Conservation (phyloP, 495 filamentous ascomycete genomes). For the Penicillium odoratum region DNA sequence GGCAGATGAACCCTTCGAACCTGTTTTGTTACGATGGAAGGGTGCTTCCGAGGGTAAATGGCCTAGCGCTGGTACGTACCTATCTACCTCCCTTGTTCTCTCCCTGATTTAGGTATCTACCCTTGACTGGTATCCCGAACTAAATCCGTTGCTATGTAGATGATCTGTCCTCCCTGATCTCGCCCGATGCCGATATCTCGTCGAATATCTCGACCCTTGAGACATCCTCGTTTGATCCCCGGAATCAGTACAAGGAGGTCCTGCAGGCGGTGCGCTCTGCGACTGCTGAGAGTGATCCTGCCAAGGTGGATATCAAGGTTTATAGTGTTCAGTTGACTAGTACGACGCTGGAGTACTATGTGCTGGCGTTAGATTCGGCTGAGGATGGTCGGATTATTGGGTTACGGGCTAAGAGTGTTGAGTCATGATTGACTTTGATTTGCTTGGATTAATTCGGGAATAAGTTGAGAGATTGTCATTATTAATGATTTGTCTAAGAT, state of each 20-base stretch:
- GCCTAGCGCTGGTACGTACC: conserved; percentile 60
- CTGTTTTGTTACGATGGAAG: conserved; percentile 65
- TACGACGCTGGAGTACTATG: conserved; percentile 73
- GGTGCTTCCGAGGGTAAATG: conserved; percentile 51
- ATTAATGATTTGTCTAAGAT: background rate
- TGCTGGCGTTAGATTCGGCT: conserved; percentile 60
- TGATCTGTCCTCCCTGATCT: conserved; percentile 42
- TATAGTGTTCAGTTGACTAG: conserved; percentile 63
- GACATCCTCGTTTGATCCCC: conserved; percentile 41
- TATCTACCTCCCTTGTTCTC: conserved; percentile 9
- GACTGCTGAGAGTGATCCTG: conserved; percentile 31
- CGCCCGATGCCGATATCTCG: conserved; percentile 32
- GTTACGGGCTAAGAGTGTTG: conserved; percentile 71
- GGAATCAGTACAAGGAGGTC: conserved; percentile 34
- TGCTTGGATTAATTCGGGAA: background rate
- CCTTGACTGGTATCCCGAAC: background rate
- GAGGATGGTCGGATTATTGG: conserved; percentile 64
- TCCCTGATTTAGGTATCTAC: background rate
- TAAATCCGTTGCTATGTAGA: conserved; percentile 23
- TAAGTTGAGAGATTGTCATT: background rate
- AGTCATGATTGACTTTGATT: conserved; percentile 42
- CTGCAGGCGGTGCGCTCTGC: conserved; percentile 38
- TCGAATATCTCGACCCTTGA: conserved; percentile 36
- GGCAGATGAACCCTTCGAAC: conserved; percentile 80
- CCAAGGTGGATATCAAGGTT: conserved; percentile 67